phyloP scores from a whole-genome alignment of 2,329 filamentous ascomycete species.

The Leptosphaerulina australis region DNA sequence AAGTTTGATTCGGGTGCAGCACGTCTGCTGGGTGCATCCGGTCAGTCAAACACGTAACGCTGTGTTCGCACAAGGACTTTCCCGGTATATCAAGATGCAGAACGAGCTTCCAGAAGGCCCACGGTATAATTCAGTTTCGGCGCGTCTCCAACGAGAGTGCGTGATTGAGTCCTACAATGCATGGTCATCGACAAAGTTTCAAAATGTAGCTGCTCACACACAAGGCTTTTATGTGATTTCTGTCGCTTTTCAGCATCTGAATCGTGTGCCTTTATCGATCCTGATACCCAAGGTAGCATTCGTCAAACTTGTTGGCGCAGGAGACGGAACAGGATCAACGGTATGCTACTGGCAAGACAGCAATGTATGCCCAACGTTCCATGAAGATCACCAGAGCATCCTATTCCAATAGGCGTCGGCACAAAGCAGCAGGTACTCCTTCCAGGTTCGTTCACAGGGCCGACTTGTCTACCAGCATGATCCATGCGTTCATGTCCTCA shows the following conservation, averaged over 20 bases:
- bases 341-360: constrained; percentile 1
- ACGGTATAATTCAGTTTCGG: background rate
- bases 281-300: constrained; percentile 1
- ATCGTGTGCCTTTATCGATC: background rate
- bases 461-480: constrained; percentile 5
- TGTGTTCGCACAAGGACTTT: constrained; percentile 13
- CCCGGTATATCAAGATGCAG: constrained; percentile 1
- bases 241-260: background rate
- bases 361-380: constrained; percentile 11
- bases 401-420: background rate
- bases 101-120: constrained; percentile 8
- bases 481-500: constrained; percentile 2
- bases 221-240: background rate
- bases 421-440: background rate
- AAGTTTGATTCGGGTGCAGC: constrained; percentile 6
- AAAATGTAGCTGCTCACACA: background rate
- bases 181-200: constrained; percentile 1
- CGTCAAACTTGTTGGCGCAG: background rate
- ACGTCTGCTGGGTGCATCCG: constrained; percentile 10
- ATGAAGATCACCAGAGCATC: background rate
- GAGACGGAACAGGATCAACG: background rate
- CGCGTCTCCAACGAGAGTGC: background rate
- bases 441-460: background rate
- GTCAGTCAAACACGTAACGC: constrained; percentile 21
- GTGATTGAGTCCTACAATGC: constrained; percentile 2